Evolutionary conservation across 2,329 filamentous ascomycete species (phyloP).

Genomic region (Aquanectria penicillioides): DNA sequence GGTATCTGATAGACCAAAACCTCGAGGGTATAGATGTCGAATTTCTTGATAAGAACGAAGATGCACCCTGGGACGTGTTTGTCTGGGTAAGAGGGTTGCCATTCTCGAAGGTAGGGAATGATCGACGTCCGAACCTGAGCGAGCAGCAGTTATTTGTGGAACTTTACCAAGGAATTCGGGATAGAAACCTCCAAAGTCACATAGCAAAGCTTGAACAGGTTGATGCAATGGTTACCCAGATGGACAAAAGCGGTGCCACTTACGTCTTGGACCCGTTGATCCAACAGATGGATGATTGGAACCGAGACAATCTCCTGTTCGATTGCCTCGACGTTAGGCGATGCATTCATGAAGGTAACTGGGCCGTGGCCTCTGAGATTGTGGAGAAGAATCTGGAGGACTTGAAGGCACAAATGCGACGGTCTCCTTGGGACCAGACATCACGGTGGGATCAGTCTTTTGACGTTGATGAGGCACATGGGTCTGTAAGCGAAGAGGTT

Average conservation of each 20-base stretch:
- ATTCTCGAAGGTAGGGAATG: not conserved
- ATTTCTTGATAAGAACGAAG: not conserved
- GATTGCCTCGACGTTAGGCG: not conserved
- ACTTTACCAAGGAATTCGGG: constrained; percentile 1
- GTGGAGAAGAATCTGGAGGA: not conserved
- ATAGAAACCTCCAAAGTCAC: not conserved
- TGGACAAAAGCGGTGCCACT: not conserved
- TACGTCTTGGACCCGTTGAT: not conserved
- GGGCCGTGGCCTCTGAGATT: not conserved
- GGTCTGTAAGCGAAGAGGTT: too few relatives aligned
- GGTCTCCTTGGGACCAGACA: not conserved
- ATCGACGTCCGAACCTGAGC: not conserved
- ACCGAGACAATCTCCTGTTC: not conserved
- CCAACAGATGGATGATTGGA: not conserved
- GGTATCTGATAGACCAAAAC: not conserved
- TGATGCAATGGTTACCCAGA: not conserved
- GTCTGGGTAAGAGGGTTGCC: not conserved
- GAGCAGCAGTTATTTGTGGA: not conserved
- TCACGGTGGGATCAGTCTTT: not conserved
- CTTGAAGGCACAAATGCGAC: not conserved
- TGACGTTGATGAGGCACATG: too few relatives aligned
- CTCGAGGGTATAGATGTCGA: not conserved
- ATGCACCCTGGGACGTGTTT: not conserved
- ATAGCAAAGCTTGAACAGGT: not conserved
- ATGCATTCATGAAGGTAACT: not conserved